Conservation (phyloP, 2,329 filamentous ascomycete species). For the Ophiognomonia clavigignenti-juglandacearum region DNA sequence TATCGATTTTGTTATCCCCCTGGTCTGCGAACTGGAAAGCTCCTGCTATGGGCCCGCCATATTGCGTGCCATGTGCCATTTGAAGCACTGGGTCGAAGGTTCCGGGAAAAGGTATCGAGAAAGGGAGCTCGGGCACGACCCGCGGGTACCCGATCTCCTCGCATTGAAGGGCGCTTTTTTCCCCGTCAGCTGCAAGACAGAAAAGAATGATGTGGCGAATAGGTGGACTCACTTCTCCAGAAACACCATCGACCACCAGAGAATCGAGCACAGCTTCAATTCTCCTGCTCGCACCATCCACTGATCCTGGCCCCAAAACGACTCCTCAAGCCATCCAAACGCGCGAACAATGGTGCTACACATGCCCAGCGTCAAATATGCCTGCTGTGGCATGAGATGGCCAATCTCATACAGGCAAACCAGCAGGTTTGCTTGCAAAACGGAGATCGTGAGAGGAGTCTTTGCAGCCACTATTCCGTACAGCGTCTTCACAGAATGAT, state of each 20-base stretch:
- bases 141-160: constrained; percentile 23
- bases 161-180: constrained; percentile 21
- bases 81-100: constrained; percentile 20
- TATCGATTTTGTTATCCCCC: constrained; percentile 21
- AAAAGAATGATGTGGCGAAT: not conserved
- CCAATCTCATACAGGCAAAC: constrained; percentile 26
- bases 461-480: constrained; percentile 23
- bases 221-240: constrained; percentile 23
- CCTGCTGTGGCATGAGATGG: constrained; percentile 25
- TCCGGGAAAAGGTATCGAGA: constrained; percentile 22
- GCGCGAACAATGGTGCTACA: constrained; percentile 24
- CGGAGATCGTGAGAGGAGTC: constrained; percentile 18
- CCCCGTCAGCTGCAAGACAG: not conserved
- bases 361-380: constrained; percentile 23
- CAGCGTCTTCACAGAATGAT: constrained; percentile 23
- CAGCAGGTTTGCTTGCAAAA: constrained; percentile 25
- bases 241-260: constrained; percentile 27
- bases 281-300: constrained; percentile 18
- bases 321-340: constrained; percentile 22
- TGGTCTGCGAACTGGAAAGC: constrained; percentile 19
- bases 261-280: constrained; percentile 24
- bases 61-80: constrained; percentile 7
- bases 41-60: constrained; percentile 7
- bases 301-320: constrained; percentile 22
- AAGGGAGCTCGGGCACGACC: constrained; percentile 16